Evolutionary conservation across 345 rosid genomes (phyloP), one percentile per base, ranked within the genome.

Genomic region (Carallia pectinifolia): DNA sequence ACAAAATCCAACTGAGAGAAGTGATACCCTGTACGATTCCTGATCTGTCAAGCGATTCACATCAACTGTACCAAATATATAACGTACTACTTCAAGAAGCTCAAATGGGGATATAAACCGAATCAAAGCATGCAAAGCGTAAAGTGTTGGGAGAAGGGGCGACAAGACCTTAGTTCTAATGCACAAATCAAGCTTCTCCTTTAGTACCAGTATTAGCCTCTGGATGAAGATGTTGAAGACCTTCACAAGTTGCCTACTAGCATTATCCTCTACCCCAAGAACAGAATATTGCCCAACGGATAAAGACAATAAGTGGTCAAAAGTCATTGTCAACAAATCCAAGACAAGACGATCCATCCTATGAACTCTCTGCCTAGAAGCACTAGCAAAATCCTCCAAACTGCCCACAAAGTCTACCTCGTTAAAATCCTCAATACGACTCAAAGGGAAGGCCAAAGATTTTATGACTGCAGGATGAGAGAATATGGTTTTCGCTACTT

Each of bases 91-190:
- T 64, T 85, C 71, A 75, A 95, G 85, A 72, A 92, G 85, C 74
- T 88, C 74, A 61, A 87, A 81, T n/a, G 97, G 99, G 55, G 96
- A 86, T 56, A 86, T 71, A 74, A 81, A 85, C 61, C 73, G 79
- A 74, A 79, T 69, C 72, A 95, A 71, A 77, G 84, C 69, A 81
- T 85, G 87, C 62, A 90, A 54, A 55, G 87, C 71, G 68, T 81
- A 80, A 81, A 85, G 82, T 67, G 79, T 68, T 74, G 86, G 90
- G 64, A 85, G 84, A 70, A 90, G 79, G 44, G 84, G 73, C 63
- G 64, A 61, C 53, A 79, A 74, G 71, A 76, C 79, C 70, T 79
- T 86, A 68, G 79, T 75, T 63, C 68, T 72, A 69, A 75, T 75
- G 81, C 87, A 90, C 72, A 78, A 64, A 64, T 86, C 82, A 73